Base-by-base conservation (phyloP, 148 eudicot species). In the Chenopodium quinoa region DNA sequence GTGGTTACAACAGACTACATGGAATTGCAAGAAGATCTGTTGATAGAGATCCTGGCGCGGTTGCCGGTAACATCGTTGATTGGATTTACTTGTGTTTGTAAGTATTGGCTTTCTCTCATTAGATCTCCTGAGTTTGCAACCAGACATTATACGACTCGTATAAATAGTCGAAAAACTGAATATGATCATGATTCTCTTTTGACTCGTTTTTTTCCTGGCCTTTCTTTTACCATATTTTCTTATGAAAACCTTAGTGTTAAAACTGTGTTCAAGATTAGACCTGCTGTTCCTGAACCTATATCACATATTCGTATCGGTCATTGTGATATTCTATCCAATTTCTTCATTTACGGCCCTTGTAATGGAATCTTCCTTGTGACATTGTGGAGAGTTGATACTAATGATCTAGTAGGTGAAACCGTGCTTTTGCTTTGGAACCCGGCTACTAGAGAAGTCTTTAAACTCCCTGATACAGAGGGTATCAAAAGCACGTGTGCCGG, bases 71-170 rank as follows among this genome's bases (percentile, higher is more conserved):
- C 40, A 4, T 4, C 40, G 40, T 37, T 37, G 40, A 37, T 50
- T 52, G 34, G 77, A 25, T 74, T 74, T 31, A 74, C 77, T 13
- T 48, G 34, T 74, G 77, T 74, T 52, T 74, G 63, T 50, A 74
- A 74, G 63, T 23, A 13, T 23, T 74, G 77, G 37, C n/a, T 22
- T 0, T 74, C 60, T 74, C 2, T 74, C 20, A 74, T 74, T 2
- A 74, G 3, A 50, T 50, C 77, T 9, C 37, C 34, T 25, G 22
- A 74, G 12, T 50, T 74, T 50, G 77, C 63, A 23, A 16, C 62
- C 34, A 74, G 50, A 50, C 77, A 74, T 10, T 74, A 74, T 50
- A 37, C 34, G 11, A 25, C 34, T 74, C 63, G 62, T 27, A 1
- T 27, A 6, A 23, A 23, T 23, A 20, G 47, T 19, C 13, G 22